phyloP scores from a whole-genome alignment of 305 asterid species.

The Fraxinus albicans region DNA sequence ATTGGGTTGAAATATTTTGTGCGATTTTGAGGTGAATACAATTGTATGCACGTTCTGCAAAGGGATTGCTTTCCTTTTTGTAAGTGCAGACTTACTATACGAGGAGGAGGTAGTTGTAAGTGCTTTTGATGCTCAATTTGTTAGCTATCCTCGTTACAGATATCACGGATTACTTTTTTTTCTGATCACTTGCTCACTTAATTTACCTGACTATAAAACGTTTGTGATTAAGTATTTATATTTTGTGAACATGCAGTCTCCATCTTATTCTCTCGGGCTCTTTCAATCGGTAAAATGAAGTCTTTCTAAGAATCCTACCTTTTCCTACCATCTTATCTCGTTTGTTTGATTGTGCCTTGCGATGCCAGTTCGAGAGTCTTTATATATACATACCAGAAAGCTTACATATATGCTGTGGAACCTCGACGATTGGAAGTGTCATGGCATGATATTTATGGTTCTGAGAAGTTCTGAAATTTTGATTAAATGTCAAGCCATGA shows the following conservation, averaged over 20 bases:
- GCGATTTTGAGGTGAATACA: background rate
- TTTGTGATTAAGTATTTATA: background rate
- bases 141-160: background rate
- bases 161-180: background rate
- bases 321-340: background rate
- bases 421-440: background rate
- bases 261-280: background rate
- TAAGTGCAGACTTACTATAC: background rate
- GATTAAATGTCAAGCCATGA: background rate
- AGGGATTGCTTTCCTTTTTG: background rate
- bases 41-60: background rate
- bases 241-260: background rate
- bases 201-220: background rate
- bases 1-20: background rate
- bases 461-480: background rate
- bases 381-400: background rate
- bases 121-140: background rate
- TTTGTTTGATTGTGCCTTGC: background rate
- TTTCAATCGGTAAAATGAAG: background rate
- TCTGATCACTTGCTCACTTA: background rate
- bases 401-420: background rate
- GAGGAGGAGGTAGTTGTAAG: background rate
- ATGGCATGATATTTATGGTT: background rate
- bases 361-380: background rate
- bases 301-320: background rate